These are phyloP conservation scores for Melampsora abietis-canadensis DNA, from an alignment of 1,284 basidiomycete species.

Conservation along the genomic window DNA sequence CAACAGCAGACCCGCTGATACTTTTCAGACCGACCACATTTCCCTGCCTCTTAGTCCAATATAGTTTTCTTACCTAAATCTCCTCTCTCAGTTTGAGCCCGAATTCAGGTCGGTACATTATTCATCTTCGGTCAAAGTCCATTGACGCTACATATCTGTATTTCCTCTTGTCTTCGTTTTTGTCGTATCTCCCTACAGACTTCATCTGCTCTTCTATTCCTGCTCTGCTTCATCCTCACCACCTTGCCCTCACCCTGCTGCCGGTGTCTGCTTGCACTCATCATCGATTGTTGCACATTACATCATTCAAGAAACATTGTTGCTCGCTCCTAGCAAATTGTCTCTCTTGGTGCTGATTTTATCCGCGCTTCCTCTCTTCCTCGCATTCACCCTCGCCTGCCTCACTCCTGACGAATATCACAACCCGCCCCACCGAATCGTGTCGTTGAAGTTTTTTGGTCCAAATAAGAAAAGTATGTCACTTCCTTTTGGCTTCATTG, in stretches of 20 bases:
- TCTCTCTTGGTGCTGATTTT: neutral
- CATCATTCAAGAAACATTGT: neutral
- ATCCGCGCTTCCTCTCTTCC: neutral
- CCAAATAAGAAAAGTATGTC: neutral
- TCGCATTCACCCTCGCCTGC: neutral
- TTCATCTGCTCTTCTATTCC: too few species aligned
- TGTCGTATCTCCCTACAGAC: neutral
- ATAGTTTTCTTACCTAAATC: neutral
- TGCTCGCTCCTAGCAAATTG: neutral
- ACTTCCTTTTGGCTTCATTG: neutral
- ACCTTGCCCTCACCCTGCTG: neutral
- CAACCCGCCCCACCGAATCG: neutral
- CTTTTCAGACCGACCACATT: too few species aligned
- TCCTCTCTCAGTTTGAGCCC: neutral
- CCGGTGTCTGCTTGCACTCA: neutral
- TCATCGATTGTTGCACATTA: neutral
- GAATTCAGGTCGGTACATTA: neutral
- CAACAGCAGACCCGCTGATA: too few species aligned
- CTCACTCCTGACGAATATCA: neutral
- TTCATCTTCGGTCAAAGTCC: conserved; percentile 5
- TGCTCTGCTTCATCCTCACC: neutral
- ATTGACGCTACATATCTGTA: neutral
- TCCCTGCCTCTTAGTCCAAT: too few species aligned
- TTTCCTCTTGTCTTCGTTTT: neutral
- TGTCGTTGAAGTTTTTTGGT: neutral